Conservation (phyloP, 768 basidiomycete genomes). For the Lentinula sp. region DNA sequence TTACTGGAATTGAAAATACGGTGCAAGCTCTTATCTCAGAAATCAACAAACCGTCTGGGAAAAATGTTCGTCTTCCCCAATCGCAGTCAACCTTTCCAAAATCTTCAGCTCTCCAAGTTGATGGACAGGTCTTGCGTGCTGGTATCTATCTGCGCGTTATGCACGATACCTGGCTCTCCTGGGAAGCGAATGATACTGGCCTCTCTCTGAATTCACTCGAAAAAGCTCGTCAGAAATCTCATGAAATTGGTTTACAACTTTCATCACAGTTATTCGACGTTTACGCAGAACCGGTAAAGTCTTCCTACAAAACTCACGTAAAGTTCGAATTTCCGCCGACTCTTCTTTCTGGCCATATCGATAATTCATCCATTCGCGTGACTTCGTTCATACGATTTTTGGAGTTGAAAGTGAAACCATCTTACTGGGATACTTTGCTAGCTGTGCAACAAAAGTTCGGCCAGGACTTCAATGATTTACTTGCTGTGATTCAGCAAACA, state of each 20-base stretch:
- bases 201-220: constrained; percentile 38
- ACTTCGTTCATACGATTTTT: constrained; percentile 63
- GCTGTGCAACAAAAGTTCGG: constrained; percentile 87
- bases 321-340: constrained; percentile 63
- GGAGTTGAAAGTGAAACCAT: constrained; percentile 69
- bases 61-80: constrained; percentile 16
- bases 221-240: constrained; percentile 23
- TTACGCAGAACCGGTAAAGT: constrained; percentile 36
- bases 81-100: constrained; percentile 20
- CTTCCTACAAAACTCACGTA: constrained; percentile 40
- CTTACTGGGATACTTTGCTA: constrained; percentile 78
- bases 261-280: constrained; percentile 57
- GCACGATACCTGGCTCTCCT: constrained; percentile 84
- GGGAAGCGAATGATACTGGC: constrained; percentile 51
- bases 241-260: constrained; percentile 60
- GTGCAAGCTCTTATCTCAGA: constrained; percentile 62
- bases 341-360: constrained; percentile 53
- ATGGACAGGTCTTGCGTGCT: constrained; percentile 43
- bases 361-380: constrained; percentile 42
- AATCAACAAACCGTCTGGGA: constrained; percentile 34
- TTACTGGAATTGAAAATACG: constrained; percentile 68
- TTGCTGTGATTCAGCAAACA: constrained; percentile 60
- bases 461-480: constrained; percentile 79
- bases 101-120: constrained; percentile 35
- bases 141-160: constrained; percentile 73